Base-by-base conservation (phyloP, 345 rosid genomes). In the Lepidium africanum region DNA sequence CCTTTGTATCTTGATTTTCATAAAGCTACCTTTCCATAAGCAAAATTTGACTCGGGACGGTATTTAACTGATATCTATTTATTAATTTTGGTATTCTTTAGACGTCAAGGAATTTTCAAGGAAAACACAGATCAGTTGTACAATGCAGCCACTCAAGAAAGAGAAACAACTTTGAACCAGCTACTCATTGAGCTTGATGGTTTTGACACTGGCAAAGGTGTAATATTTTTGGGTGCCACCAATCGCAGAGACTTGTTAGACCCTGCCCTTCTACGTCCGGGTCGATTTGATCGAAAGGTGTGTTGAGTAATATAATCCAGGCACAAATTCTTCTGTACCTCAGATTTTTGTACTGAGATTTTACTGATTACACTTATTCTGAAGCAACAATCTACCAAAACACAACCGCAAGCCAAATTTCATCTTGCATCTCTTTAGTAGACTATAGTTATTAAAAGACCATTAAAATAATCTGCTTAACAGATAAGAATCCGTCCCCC, bases 281-380 rank as follows among this genome's bases (percentile, higher is more conserved):
- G 98, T 63, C 92, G 96, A 71, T 92, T 92, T 81, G 98, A 92
- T 81, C 86, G 98, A 64, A 92, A 92, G 98, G 98, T 92, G 70
- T 53, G 83, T 72, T 52, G 51, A 25, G 17, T 36, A 14, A 48
- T 5, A 10, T 7, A 39, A 40, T 40, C 10, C 9, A 13, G 16
- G 16, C 37, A 42, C 30, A 43, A 14, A 9, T 42, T 21, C 48
- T 63, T 61, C 32, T 58, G 7, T 4, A 21, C 23, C 48, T 61
- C 15, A 13, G 19, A 23, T 54, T 43, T 62, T 60, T 7, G 27
- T 66, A n/a, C 47, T 21, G 7, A 15, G 42, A n/a, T 38, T 27
- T 39, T 50, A 14, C 47, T 65, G 36, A 57, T 43, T 60, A 60
- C 59, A 23, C n/a, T 48, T 48, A 38, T 15, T 38, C 9, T 5